Evolutionary conservation across 176 grass and related monocot genomes (phyloP).

Genomic region (Rhynchospora tenuis): DNA sequence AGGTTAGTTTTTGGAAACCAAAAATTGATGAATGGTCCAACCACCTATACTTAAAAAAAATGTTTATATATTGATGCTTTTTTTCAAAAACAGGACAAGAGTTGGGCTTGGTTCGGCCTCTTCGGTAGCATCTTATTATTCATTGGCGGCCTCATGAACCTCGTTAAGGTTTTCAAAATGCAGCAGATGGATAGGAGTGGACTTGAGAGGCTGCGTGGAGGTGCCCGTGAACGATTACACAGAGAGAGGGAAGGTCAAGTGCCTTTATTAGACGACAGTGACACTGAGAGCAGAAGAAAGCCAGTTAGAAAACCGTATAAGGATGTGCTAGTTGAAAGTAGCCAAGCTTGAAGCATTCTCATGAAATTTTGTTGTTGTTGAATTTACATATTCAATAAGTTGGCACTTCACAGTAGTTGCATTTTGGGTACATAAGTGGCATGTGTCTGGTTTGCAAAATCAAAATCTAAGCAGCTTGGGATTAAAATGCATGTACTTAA

Average conservation of each 20-base stretch:
- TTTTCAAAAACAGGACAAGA: constrained; percentile 41
- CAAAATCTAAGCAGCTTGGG: background rate
- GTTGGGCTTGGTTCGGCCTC: constrained; percentile 56
- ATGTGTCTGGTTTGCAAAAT: background rate
- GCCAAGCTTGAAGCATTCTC: constrained; percentile 13
- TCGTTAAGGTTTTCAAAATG: constrained; percentile 87
- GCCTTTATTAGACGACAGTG: constrained; percentile 57
- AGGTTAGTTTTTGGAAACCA: background rate
- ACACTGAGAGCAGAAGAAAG: constrained; percentile 7
- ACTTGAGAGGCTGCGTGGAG: constrained; percentile 73
- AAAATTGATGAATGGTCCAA: too few species aligned
- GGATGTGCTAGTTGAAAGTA: constrained; percentile 53
- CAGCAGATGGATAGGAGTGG: constrained; percentile 57
- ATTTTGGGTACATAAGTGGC: background rate
- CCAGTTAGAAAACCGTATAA: constrained; percentile 32
- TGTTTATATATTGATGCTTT: background rate
- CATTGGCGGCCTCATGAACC: constrained; percentile 51
- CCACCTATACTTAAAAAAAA: background rate
- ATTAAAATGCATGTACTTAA: background rate
- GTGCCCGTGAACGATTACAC: constrained; percentile 45
- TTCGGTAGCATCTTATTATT: constrained; percentile 59
- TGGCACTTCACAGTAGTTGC: background rate
- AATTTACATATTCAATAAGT: background rate
- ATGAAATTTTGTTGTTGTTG: background rate
- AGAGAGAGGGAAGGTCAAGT: constrained; percentile 61